These are phyloP conservation scores for Dissophora globulifera DNA, from an alignment of 192 early-diverging fungal species.

Conservation along the genomic window DNA sequence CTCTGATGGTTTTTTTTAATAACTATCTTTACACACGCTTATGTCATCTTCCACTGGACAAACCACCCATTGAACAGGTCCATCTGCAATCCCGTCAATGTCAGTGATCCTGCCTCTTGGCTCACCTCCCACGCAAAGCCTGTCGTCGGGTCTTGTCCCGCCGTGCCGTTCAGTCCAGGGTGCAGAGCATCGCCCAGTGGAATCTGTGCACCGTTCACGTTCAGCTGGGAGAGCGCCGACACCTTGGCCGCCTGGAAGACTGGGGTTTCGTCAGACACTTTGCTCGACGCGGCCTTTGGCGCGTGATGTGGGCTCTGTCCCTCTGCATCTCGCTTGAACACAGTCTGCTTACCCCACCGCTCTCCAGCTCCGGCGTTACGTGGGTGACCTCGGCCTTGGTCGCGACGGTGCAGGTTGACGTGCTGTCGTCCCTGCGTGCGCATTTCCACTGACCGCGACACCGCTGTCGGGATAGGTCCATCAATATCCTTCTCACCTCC, in stretches of 20 bases:
- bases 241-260: too few relatives aligned
- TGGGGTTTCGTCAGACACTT: too few relatives aligned
- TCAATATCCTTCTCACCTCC: slow-evolving; percentile 1
- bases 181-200: slow-evolving; percentile 6
- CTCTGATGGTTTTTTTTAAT: too few relatives aligned
- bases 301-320: too few relatives aligned
- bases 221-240: slow-evolving; percentile 6
- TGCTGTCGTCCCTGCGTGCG: background rate
- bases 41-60: slow-evolving; percentile 25
- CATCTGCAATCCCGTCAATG: slow-evolving; percentile 31
- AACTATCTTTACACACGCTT: background rate
- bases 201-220: slow-evolving; percentile 23
- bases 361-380: background rate
- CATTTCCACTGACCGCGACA: background rate
- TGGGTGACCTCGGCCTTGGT: too few relatives aligned
- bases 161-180: slow-evolving; percentile 2
- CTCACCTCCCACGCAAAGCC: slow-evolving; percentile 24
- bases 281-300: too few relatives aligned
- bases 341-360: background rate
- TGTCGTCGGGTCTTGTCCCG: slow-evolving; percentile 18
- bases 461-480: background rate
- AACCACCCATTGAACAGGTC: slow-evolving; percentile 32
- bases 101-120: slow-evolving; percentile 20
- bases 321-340: background rate
- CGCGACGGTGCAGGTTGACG: background rate